Base-by-base conservation (phyloP, 2,329 filamentous ascomycete genomes). In the Coleophoma cylindrospora region DNA sequence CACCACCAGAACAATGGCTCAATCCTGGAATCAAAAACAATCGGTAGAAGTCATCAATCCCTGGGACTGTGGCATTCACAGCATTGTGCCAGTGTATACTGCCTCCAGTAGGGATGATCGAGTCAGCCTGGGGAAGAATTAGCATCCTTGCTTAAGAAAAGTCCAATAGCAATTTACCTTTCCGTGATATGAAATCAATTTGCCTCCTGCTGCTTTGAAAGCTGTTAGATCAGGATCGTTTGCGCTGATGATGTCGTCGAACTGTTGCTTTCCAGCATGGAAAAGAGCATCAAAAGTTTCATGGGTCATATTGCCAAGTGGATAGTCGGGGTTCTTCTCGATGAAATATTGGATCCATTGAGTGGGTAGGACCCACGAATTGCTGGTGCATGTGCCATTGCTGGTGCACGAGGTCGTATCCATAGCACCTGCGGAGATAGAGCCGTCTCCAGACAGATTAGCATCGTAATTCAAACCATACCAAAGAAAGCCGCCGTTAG, bases 81-180 rank as follows among this genome's bases (percentile, higher is more conserved):
- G 58, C 51, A 9, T 65, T 47, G 51, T 71, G 71, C 54, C 73
- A 74, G 21, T 66, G 48, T 3, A 54, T 51, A 1, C 65, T 69
- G 2, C 68, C 66, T 8, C 64, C 61, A 2, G 65, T 57, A 19
- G 60, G 58, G 50, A 74, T 72, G 14, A 70, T 65, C 7, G 11
- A n/a, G n/a, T 37, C 34, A 37, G 11, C n/a, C 34, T 37, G 34
- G 34, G n/a, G 19, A 19, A 19, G 19, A 19, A 19, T 19, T 19
- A 19, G 19, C 19, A 2, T 19, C 19, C 19, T 19, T 19, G 19
- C 19, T 19, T 19, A 19, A 19, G 19, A 19, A 19, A 19, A 19
- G 19, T 19, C 19, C 19, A 19, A 19, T 19, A 19, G 34, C 11
- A n/a, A 22, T 44, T 48, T 38, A 50, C 48, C 32, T 49, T 22